These are phyloP conservation scores for Pseudoturritis turrita DNA, from an alignment of 345 rosid species.

Conservation along the genomic window DNA sequence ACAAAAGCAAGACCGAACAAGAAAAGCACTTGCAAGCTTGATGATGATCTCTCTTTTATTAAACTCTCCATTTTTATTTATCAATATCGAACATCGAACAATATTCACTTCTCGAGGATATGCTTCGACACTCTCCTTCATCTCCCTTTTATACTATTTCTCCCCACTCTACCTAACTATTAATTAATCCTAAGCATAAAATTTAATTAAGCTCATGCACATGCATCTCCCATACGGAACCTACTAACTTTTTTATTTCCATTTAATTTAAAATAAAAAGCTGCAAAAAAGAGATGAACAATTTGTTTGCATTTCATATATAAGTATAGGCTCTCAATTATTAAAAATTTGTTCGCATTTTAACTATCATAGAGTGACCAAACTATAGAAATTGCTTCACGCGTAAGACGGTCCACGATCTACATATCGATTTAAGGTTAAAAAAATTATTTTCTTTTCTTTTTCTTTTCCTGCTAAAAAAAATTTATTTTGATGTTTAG, in stretches of 20 bases:
- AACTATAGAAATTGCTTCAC: constrained; percentile 10
- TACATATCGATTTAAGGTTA: background rate
- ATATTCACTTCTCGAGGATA: constrained; percentile 2
- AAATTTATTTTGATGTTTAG: background rate
- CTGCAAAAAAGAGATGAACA: background rate
- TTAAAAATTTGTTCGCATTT: constrained; percentile 16
- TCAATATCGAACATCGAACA: constrained; percentile 16
- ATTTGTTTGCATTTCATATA: constrained; percentile 8
- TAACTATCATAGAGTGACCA: constrained; percentile 16
- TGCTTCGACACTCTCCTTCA: constrained; percentile 14
- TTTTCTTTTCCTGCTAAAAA: background rate
- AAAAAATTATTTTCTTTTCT: background rate
- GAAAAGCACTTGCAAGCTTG: background rate
- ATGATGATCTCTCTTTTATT: constrained; percentile 14
- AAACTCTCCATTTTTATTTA: background rate
- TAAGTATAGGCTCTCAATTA: background rate
- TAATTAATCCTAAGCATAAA: background rate
- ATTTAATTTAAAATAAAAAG: background rate
- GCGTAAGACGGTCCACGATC: constrained; percentile 23
- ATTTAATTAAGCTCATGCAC: constrained; percentile 19
- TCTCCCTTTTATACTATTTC: constrained; percentile 11
- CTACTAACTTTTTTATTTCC: constrained; percentile 13
- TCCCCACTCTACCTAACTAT: constrained; percentile 3
- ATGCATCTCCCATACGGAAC: constrained; percentile 21
- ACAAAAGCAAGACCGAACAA: constrained; percentile 16